These are phyloP conservation scores for Hypoxylon rubiginosum DNA, from an alignment of 2,329 filamentous ascomycete genomes.

Conservation along the genomic window DNA sequence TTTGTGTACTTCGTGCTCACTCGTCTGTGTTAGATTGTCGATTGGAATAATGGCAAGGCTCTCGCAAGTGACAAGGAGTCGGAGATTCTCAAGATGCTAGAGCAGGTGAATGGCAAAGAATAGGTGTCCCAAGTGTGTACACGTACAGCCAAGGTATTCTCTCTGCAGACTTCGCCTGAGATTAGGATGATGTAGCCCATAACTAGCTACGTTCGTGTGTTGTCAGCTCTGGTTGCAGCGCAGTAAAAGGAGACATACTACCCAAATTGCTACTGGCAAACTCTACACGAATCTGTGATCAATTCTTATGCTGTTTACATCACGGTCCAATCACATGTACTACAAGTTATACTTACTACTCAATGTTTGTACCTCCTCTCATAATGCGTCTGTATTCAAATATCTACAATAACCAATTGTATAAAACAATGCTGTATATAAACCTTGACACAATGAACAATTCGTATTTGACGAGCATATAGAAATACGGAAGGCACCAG, in stretches of 20 bases:
- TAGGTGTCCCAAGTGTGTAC: slow-evolving; percentile 9
- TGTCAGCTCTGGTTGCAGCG: background rate
- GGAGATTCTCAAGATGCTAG: slow-evolving; percentile 86
- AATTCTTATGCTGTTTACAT: background rate
- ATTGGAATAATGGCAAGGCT: slow-evolving; percentile 93
- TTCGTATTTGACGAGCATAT: background rate
- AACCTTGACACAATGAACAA: background rate
- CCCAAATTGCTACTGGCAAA: background rate
- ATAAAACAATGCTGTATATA: background rate
- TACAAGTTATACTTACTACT: background rate
- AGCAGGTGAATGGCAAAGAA: slow-evolving; percentile 61
- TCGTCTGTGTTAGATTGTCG: slow-evolving; percentile 70
- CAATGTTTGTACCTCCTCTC: background rate
- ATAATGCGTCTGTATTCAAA: background rate
- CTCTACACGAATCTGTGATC: background rate
- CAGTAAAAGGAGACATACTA: background rate
- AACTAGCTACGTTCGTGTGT: background rate
- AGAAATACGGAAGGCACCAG: background rate
- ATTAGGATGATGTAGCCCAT: background rate
- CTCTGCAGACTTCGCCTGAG: background rate
- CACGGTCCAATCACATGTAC: background rate
- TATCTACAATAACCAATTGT: background rate
- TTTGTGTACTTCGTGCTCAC: slow-evolving; percentile 42
- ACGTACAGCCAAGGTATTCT: background rate
- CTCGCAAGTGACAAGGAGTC: slow-evolving; percentile 85